Conservation (phyloP, 176 grass and related monocot species). For the Phoenix dactylifera region DNA sequence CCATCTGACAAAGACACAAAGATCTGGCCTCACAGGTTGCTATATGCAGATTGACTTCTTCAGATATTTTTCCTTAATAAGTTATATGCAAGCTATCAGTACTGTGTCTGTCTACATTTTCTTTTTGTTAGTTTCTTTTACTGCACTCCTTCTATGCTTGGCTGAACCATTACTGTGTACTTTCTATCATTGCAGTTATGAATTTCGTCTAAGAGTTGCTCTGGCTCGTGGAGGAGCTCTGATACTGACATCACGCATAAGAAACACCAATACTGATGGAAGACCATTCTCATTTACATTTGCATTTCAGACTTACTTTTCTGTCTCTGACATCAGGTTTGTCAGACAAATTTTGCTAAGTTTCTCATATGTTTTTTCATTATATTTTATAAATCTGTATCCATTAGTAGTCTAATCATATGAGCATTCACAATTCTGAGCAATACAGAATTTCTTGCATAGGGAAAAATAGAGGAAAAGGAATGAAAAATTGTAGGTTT, state of each 20-base stretch:
- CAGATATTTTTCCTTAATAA: too few species aligned
- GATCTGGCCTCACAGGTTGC: constrained; percentile 81
- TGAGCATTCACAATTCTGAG: too few species aligned
- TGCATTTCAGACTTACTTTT: constrained; percentile 18
- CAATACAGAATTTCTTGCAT: too few species aligned
- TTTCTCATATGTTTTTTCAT: background rate
- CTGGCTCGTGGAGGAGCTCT: constrained; percentile 10
- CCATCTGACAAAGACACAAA: constrained; percentile 65
- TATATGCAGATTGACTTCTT: too few species aligned
- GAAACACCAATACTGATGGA: constrained; percentile 19
- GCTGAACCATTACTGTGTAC: constrained; percentile 3
- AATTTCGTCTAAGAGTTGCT: constrained; percentile 24
- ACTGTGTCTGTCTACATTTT: too few species aligned
- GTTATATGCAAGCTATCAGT: too few species aligned
- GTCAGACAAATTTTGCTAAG: constrained; percentile 9
- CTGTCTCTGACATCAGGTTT: constrained; percentile 19
- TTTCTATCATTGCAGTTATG: constrained; percentile 14
- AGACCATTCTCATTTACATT: constrained; percentile 18
- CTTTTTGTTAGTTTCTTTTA: too few species aligned
- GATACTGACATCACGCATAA: constrained; percentile 23
- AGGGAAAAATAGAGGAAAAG: too few species aligned
- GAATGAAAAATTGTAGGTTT: too few species aligned
- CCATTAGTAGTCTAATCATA: too few species aligned
- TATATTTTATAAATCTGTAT: background rate
- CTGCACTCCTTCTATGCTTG: too few species aligned